These are phyloP conservation scores for Fraxinus xanthoxyloides DNA, from an alignment of 305 asterid species.

Conservation along the genomic window DNA sequence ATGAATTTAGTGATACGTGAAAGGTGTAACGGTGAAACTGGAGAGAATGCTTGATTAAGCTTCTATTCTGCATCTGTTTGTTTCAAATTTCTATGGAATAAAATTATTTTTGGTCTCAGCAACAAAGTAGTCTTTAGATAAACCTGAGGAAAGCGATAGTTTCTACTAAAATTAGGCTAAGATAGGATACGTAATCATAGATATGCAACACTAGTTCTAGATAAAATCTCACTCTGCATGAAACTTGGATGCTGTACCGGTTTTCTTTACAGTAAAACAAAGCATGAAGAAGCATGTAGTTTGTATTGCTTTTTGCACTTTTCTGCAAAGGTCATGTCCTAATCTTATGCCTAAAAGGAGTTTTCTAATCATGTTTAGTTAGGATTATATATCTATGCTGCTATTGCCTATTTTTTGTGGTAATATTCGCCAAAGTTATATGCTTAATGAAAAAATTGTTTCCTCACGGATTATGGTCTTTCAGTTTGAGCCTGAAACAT, in stretches of 20 bases:
- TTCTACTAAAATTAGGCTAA: background rate
- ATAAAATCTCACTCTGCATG: background rate
- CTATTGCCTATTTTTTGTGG: conserved; percentile 1
- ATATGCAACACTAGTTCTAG: background rate
- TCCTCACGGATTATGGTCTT: conserved; percentile 22
- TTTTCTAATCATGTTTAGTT: conserved; percentile 6
- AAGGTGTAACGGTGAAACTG: background rate
- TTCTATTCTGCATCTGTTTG: background rate
- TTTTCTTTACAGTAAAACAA: background rate
- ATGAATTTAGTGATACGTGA: background rate
- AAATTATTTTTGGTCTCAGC: background rate
- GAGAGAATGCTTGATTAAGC: background rate
- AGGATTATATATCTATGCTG: background rate
- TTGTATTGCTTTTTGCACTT: conserved; percentile 11
- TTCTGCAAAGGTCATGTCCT: background rate
- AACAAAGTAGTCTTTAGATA: background rate
- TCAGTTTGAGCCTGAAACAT: conserved; percentile 96
- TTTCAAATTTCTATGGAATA: background rate
- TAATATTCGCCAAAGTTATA: background rate
- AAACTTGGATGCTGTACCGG: background rate
- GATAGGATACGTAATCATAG: background rate
- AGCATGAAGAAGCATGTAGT: background rate
- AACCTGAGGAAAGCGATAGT: background rate
- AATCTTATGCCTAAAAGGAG: background rate
- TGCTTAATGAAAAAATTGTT: background rate